These are phyloP conservation scores for Phaffia tasmanica DNA, from an alignment of 768 basidiomycete species.

Conservation along the genomic window DNA sequence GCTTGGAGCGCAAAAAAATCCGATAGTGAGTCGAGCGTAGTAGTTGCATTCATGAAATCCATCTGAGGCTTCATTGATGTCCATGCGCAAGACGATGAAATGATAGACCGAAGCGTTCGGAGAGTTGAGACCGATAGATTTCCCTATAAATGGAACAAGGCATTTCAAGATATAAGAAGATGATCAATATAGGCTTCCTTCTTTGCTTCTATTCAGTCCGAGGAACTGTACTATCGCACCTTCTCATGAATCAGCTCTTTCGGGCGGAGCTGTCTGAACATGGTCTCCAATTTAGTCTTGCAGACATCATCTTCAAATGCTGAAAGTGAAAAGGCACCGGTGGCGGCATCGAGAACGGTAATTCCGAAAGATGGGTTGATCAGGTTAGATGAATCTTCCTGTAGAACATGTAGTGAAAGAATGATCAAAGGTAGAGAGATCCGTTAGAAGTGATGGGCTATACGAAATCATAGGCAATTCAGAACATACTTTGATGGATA, in stretches of 20 bases:
- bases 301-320: conserved; percentile 85
- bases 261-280: conserved; percentile 77
- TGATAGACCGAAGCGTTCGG: conserved; percentile 65
- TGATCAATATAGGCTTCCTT: background rate
- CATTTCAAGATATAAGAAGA: too few relatives aligned
- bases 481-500: conserved; percentile 56
- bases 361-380: conserved; percentile 55
- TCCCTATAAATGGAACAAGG: conserved; percentile 52
- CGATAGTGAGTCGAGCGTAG: conserved; percentile 30
- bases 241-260: conserved; percentile 87
- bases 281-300: conserved; percentile 81
- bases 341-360: conserved; percentile 85
- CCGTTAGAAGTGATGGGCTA: too few relatives aligned
- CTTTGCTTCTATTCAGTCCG: background rate
- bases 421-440: background rate
- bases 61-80: conserved; percentile 60
- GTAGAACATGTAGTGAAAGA: background rate
- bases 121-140: conserved; percentile 72
- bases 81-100: conserved; percentile 77
- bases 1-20: conserved; percentile 29
- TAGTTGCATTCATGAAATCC: conserved; percentile 57
- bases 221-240: conserved; percentile 42
- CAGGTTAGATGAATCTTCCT: conserved; percentile 16
- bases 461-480: background rate
- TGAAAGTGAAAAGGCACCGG: conserved; percentile 85